Evolutionary conservation across 2,329 filamentous ascomycete genomes (phyloP), one percentile per base, ranked within the genome.

Genomic region (Aureobasidium vineae): DNA sequence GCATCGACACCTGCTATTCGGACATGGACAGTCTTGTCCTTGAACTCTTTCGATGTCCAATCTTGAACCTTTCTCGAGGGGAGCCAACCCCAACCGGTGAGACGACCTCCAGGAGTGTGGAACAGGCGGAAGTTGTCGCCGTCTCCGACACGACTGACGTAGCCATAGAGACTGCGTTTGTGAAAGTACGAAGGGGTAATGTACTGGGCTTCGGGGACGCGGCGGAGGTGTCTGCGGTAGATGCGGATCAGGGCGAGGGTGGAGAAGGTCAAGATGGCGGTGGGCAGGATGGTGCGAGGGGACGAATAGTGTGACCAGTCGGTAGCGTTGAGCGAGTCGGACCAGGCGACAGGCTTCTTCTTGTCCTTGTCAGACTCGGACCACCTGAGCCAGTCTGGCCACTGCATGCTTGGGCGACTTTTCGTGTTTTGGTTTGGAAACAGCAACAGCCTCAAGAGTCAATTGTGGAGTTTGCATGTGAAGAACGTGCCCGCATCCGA

Each of bases 51-150:
- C 6, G 16, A 15, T 1, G 56, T 19, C 53, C 33, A 53, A 16
- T 43, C 16, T 43, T 56, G 65, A 1, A 72, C 57, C 1, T 68
- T 57, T 33, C 75, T 67, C 2, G 68, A 65, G 2, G 70, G 69
- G 1, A 73, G 56, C 72, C 72, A 74, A n/a, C 90, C 92, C 95
- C 95, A 99, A 63, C 95, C 95, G 13, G 89, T 84, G 61, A 93
- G 77, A 70, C 88, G 84, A 13, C 95, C 95, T n/a, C 94, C 94
- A 0, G 95, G 95, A 0, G 92, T 98, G 77, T 99, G 95, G 76
- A 90, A 99, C 56, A 99, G 77, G 71, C 95, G 90, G 77, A 99
- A 97, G 75, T 94, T 94, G 78, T 99, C 95, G 4, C 92, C 96
- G 82, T 99, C 95, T 49, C 96, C 95, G 28, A 99, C 95, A 71